Evolutionary conservation across 2,329 filamentous ascomycete genomes (phyloP).

Genomic region (Curvularia eragrostidis): DNA sequence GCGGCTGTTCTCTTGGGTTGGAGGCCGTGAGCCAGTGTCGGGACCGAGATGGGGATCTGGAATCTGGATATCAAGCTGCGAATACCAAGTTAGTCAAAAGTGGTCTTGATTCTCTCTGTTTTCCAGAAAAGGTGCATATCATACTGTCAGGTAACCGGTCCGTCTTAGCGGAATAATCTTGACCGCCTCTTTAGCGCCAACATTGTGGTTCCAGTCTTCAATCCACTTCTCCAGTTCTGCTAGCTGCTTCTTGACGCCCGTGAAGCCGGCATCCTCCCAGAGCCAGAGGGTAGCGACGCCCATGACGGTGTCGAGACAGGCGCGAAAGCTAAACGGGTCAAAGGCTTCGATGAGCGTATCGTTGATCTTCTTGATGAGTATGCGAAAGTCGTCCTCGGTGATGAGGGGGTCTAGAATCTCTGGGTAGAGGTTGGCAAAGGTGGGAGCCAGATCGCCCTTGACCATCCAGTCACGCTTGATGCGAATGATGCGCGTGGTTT

Average conservation of each 20-base stretch:
- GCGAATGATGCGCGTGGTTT: conserved; percentile 85
- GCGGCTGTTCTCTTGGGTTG: conserved; percentile 37
- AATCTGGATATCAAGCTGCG: conserved; percentile 79
- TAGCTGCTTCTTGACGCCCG: conserved; percentile 75
- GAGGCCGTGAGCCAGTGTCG: conserved; percentile 40
- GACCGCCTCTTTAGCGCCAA: conserved; percentile 66
- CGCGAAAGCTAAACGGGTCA: conserved; percentile 76
- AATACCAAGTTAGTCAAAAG: not conserved
- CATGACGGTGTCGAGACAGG: conserved; percentile 79
- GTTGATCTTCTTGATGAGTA: conserved; percentile 83
- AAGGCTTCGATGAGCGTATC: conserved; percentile 77
- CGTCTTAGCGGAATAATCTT: conserved; percentile 78
- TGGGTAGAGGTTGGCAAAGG: conserved; percentile 93
- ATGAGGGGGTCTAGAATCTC: conserved; percentile 91
- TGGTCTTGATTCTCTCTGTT: not conserved
- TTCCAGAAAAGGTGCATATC: conserved; percentile 35
- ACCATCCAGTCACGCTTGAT: conserved; percentile 91
- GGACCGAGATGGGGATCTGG: conserved; percentile 73
- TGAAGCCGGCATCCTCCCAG: conserved; percentile 88
- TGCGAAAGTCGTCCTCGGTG: conserved; percentile 84
- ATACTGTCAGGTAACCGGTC: conserved; percentile 86
- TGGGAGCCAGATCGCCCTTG: conserved; percentile 86
- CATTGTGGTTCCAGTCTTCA: conserved; percentile 81
- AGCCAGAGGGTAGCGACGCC: conserved; percentile 89
- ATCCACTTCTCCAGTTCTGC: conserved; percentile 78